Evolutionary conservation across 2,329 filamentous ascomycete genomes (phyloP).

Genomic region (Curvularia sp.): DNA sequence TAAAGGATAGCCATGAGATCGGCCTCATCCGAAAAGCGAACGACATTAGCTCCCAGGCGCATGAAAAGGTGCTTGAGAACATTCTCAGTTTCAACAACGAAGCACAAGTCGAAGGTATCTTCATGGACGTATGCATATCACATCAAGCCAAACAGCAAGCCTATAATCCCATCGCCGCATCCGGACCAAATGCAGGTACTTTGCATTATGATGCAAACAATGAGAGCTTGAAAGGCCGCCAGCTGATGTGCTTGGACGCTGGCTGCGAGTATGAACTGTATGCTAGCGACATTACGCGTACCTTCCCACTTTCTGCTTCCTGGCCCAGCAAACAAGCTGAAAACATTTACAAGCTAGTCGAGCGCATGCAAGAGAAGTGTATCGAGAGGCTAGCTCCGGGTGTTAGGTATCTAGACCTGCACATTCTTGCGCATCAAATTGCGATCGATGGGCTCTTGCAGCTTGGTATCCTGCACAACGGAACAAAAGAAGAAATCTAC

Average conservation of each 20-base stretch:
- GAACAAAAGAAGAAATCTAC: constrained; percentile 72
- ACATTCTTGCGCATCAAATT: constrained; percentile 74
- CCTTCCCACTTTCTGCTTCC: constrained; percentile 76
- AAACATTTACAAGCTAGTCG: constrained; percentile 78
- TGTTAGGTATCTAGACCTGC: constrained; percentile 73
- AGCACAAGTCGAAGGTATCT: constrained; percentile 81
- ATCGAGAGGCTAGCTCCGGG: constrained; percentile 73
- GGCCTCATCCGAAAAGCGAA: constrained; percentile 81
- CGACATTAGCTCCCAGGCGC: constrained; percentile 77
- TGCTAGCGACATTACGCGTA: constrained; percentile 87
- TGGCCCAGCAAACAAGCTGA: constrained; percentile 72
- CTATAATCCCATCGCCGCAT: constrained; percentile 87
- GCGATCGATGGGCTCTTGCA: constrained; percentile 73
- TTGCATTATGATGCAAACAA: constrained; percentile 88
- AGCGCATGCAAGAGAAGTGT: constrained; percentile 79
- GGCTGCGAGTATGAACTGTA: constrained; percentile 87
- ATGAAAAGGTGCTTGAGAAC: constrained; percentile 71
- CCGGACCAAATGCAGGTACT: constrained; percentile 80
- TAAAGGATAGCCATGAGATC: constrained; percentile 87
- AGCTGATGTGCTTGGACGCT: constrained; percentile 84
- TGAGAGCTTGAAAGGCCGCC: constrained; percentile 69
- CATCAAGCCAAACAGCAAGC: constrained; percentile 78
- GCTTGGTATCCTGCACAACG: constrained; percentile 74
- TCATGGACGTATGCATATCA: constrained; percentile 74
- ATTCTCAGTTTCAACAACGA: constrained; percentile 74